These are phyloP conservation scores for Sapria himalayana DNA, from an alignment of 345 rosid genomes.

Conservation along the genomic window DNA sequence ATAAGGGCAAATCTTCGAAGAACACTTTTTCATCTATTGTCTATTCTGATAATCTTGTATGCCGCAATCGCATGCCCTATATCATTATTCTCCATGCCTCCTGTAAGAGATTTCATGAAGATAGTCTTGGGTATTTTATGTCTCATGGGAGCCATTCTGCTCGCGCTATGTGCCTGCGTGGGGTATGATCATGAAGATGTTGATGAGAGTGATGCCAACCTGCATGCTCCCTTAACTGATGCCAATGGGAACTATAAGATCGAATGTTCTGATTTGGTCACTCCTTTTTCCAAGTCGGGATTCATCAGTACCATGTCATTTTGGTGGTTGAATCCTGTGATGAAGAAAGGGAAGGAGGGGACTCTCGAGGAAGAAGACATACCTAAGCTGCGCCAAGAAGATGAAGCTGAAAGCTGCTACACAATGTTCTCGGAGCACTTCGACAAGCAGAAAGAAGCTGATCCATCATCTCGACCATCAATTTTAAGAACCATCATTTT, in stretches of 20 bases:
- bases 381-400: conserved; percentile 34
- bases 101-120: conserved; percentile 12
- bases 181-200: conserved; percentile 12
- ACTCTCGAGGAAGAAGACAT: conserved; percentile 54
- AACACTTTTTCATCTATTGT: conserved; percentile 20
- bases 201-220: conserved; percentile 12
- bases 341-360: conserved; percentile 48
- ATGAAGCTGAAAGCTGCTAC: conserved; percentile 62
- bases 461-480: conserved; percentile 23
- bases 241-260: conserved; percentile 6
- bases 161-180: conserved; percentile 32
- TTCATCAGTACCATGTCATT: conserved; percentile 43
- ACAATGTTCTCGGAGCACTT: conserved; percentile 27
- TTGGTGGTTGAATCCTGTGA: conserved; percentile 75
- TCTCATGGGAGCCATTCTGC: conserved; percentile 36
- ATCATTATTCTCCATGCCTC: conserved; percentile 20
- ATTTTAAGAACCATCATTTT: conserved; percentile 29
- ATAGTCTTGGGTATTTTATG: conserved; percentile 27
- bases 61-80: conserved; percentile 20
- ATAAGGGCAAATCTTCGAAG: conserved; percentile 19
- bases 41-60: conserved; percentile 32
- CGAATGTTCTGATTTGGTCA: conserved; percentile 13
- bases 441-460: conserved; percentile 25
- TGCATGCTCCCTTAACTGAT: conserved; percentile 41
- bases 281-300: conserved; percentile 43